Conservation (phyloP, 257 asterid species). For the Verbascum thapsus region DNA sequence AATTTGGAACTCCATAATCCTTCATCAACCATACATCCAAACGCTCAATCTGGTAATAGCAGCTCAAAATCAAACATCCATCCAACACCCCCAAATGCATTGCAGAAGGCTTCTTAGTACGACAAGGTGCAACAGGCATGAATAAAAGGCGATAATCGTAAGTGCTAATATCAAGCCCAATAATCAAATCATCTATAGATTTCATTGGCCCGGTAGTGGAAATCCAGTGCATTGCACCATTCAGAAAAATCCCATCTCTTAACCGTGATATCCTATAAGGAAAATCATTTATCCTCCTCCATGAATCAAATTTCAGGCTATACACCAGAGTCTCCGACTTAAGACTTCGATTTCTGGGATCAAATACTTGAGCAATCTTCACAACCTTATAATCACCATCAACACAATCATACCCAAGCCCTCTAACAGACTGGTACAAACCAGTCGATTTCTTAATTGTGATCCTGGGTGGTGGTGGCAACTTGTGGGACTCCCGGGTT, state of each 20-base stretch:
- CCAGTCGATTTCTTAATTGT: background rate
- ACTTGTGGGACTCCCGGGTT: slow-evolving; percentile 4
- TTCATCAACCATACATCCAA: too few species aligned
- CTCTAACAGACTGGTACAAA: background rate
- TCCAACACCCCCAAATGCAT: too few species aligned
- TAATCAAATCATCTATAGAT: background rate
- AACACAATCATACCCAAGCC: slow-evolving; percentile 19
- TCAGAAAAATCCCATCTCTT: background rate
- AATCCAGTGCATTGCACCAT: slow-evolving; percentile 16
- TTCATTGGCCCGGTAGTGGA: slow-evolving; percentile 12
- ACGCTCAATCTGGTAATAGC: too few species aligned
- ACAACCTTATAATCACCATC: slow-evolving; percentile 20
- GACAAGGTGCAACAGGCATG: background rate
- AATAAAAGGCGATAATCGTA: slow-evolving; percentile 2
- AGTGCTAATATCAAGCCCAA: slow-evolving; percentile 4
- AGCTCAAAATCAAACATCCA: too few species aligned
- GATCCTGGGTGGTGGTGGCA: slow-evolving; percentile 23
- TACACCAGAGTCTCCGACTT: slow-evolving; percentile 10
- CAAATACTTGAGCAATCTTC: background rate
- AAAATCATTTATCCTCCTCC: slow-evolving; percentile 19
- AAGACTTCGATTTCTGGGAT: background rate
- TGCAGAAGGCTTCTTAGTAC: too few species aligned
- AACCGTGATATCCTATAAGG: background rate
- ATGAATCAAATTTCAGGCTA: background rate
- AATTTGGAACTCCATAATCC: background rate